Evolutionary conservation across 2,329 filamentous ascomycete species (phyloP), one percentile per base, ranked within the genome.

Genomic region (Trematosphaeria pertusa): DNA sequence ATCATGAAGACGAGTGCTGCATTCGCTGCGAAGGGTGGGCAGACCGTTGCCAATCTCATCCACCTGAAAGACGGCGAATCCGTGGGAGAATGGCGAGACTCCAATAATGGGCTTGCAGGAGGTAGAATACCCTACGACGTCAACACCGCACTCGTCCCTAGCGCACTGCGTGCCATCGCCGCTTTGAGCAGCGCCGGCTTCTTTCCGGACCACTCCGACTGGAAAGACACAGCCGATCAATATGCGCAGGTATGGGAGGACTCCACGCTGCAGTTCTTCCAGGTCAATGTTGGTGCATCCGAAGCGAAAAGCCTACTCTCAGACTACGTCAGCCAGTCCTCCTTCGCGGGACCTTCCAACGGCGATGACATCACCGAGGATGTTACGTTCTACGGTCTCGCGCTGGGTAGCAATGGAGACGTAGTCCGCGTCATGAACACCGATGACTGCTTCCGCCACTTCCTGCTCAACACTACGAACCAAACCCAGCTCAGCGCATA

Each of bases 111-210:
- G 11, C 73, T 87, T 11, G 85, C 81, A 1, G 82, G 82, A 24
- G 84, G 82, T 2, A 76, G 80, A 0, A 82, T 86, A n/a, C 84
- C 85, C 0, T 87, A 84, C 59, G 79, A 87, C 50, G 84, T 87
- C 18, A 87, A 87, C 56, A 81, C 81, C 0, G 84, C 82, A 1
- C 72, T 87, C 0, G 81, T 81, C 0, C 85, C 85, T 0, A 84
- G 85, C 2, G 83, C 81, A 2, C 73, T 87, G 0, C 75, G 80
- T 9, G 78, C 83, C 2, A 85, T 87, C 28, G 77, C 79, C 2
- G 72, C 74, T 0, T 69, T 87, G 1, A 72, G 81, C 2, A 64
- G 65, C 1, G 69, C 73, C 0, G 79, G 78, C 1, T 75, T 85
- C 52, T 86, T 81, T 50, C 69, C 79, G 0, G 62, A 74, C 2